Evolutionary conservation across 306 rosid species (phyloP).

Genomic region (Urtica urens): DNA sequence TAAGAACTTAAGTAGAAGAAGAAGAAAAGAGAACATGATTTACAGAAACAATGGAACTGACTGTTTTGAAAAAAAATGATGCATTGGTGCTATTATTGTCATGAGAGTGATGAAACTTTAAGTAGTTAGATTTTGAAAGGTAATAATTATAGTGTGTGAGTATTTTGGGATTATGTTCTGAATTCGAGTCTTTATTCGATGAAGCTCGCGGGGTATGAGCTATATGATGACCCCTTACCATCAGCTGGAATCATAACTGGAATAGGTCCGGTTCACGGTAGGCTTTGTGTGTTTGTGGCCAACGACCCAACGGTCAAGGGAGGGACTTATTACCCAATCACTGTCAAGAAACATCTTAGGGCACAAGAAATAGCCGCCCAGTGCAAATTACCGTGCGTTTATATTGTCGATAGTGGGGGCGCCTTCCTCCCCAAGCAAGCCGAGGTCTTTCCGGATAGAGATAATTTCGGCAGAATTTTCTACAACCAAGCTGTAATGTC

Average conservation of each 20-base stretch:
- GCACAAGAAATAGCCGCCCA: slow-evolving; percentile 87
- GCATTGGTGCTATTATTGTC: too few relatives aligned
- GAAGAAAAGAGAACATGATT: too few relatives aligned
- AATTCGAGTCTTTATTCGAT: slow-evolving; percentile 17
- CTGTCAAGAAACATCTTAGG: slow-evolving; percentile 95
- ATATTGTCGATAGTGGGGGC: slow-evolving; percentile 97
- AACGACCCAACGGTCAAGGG: slow-evolving; percentile 96
- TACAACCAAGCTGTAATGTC: slow-evolving; percentile 87
- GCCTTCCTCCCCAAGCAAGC: slow-evolving; percentile 99
- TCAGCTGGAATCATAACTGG: slow-evolving; percentile 88
- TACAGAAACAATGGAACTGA: too few relatives aligned
- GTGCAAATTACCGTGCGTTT: slow-evolving; percentile 80
- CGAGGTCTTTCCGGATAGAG: slow-evolving; percentile 83
- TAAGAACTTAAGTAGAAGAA: too few relatives aligned
- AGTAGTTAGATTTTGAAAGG: not conserved
- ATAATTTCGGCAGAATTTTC: slow-evolving; percentile 90
- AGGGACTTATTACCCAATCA: slow-evolving; percentile 88
- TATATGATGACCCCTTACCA: slow-evolving; percentile 69
- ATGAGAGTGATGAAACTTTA: not conserved
- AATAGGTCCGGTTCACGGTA: slow-evolving; percentile 85
- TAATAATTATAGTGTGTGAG: not conserved
- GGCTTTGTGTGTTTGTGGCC: slow-evolving; percentile 91
- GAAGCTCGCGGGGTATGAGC: slow-evolving; percentile 90
- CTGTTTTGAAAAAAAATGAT: too few relatives aligned
- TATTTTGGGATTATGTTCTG: slow-evolving; percentile 4